Evolutionary conservation across 2,329 filamentous ascomycete genomes (phyloP), one percentile per base, ranked within the genome.

Genomic region (Fusarium sp.): DNA sequence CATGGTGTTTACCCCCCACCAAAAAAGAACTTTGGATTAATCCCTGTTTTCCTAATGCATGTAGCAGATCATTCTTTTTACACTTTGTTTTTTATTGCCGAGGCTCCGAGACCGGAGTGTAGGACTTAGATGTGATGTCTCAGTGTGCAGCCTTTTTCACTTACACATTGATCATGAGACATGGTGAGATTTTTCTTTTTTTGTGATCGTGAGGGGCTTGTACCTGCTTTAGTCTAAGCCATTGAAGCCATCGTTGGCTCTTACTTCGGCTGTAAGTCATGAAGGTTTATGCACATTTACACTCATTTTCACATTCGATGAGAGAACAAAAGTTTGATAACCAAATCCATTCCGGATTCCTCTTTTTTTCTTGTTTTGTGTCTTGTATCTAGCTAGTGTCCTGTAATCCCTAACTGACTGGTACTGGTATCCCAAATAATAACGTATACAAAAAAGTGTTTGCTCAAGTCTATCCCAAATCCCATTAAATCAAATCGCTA

Each of bases 371-470:
- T 37, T 66, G 49, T 62, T 66, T 66, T 63, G 51, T 69, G 59
- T 68, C 63, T 66, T 70, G 62, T 63, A 70, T 69, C 66, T 69
- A 32, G 27, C 40, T 55, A 57, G 37, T 69, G 63, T 70, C 56
- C 66, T 67, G 67, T 69, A 63, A 23, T 69, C 57, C 66, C 53
- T 25, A 51, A 53, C 57, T 34, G 62, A 41, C 61, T 66, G 32
- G 25, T 55, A 43, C 54, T 37, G 51, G 55, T 65, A 27, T 41
- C 60, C 47, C 9, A 9, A 45, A 53, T 45, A 27, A 47, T 28
- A 61, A 41, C 47, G 43, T 50, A 42, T 53, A 55, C 51, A 57
- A 21, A 59, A 21, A 63, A 48, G 23, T 32, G 53, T 48, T 30
- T 41, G 27, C 32, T 50, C 56, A 55, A 51, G 13, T 63, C 67